Base-by-base conservation (phyloP, 345 rosid genomes). In the Eutrema heterophyllum region DNA sequence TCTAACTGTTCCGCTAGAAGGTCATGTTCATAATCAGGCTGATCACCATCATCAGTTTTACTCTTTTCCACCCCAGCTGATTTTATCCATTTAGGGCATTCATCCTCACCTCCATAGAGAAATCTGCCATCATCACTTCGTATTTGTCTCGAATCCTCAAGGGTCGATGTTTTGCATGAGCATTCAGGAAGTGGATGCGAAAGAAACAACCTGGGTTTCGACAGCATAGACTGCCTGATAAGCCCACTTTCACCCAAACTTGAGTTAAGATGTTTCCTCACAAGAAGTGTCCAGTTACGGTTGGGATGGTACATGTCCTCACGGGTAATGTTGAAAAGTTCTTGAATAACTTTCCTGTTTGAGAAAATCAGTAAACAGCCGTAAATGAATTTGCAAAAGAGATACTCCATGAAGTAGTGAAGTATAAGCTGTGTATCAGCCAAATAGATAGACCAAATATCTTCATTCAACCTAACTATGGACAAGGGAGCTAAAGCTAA, bases 121-220 rank as follows among this genome's bases (percentile, higher is more conserved):
- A 76, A 63, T 66, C 83, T 78, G 24, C 86, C 87, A 68, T 84
- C 84, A 41, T 77, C 76, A 43, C 70, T 77, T 79, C 68, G 71
- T 56, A 73, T 46, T 36, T 76, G 72, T 57, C 61, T 80, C 50
- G 78, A 68, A 24, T 64, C 74, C 56, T 75, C 81, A 18, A 82
- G 72, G 59, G 88, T 39, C 2, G 86, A 81, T 62, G 85, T 90
- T 83, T 88, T 85, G 80, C 98, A 96, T 40, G 95, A 89, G 83
- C 99, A 96, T 83, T 96, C 98, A 8, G 99, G 98, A 46, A 92
- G 87, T 0, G 98, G 99, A 79, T 96, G 96, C 0, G 96, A 90
- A 14, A 96, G 82, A 73, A 92, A 96, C 38, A 81, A 84, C 39
- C 72, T 65, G 2, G 96, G 89, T 83, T 92, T 92, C 26, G 96